Conservation (phyloP, 2,329 filamentous ascomycete genomes). For the Alternaria conjuncta region DNA sequence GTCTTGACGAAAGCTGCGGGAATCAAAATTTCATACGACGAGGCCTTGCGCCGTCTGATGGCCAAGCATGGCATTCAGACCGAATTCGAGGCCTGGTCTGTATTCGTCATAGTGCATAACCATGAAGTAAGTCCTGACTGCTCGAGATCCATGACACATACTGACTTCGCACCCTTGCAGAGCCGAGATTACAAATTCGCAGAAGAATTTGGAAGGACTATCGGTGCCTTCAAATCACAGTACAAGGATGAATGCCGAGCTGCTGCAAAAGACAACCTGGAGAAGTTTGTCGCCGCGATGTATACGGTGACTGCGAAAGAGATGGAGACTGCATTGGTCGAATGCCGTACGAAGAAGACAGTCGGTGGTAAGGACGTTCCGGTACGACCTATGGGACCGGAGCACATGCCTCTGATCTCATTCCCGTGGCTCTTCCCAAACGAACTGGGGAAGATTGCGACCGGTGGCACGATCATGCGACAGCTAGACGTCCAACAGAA, state of each 20-base stretch:
- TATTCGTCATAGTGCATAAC: slow-evolving; percentile 80
- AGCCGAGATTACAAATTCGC: slow-evolving; percentile 84
- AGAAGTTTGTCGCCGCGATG: slow-evolving; percentile 82
- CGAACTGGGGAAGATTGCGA: slow-evolving; percentile 74
- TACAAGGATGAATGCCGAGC: slow-evolving; percentile 72
- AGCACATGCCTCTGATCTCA: slow-evolving; percentile 81
- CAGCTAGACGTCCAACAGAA: neutral
- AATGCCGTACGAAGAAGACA: slow-evolving; percentile 52
- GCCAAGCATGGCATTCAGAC: slow-evolving; percentile 81
- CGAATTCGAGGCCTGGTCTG: slow-evolving; percentile 91
- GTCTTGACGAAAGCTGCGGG: slow-evolving; percentile 58
- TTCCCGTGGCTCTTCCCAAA: slow-evolving; percentile 91
- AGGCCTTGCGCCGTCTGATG: slow-evolving; percentile 78
- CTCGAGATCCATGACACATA: neutral
- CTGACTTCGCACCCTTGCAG: neutral
- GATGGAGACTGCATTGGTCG: slow-evolving; percentile 64
- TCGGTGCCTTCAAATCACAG: slow-evolving; percentile 68
- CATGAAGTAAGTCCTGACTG: slow-evolving; percentile 52
- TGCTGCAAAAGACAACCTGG: slow-evolving; percentile 66
- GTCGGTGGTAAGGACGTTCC: slow-evolving; percentile 50
- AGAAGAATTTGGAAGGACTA: slow-evolving; percentile 78
- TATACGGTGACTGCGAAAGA: slow-evolving; percentile 82
- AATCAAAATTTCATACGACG: slow-evolving; percentile 81
- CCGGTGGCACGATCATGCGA: slow-evolving; percentile 24
- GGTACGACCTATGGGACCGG: slow-evolving; percentile 49